A percentile compares a stretch with the other conserved stretches of the same genome.
phyloP scores from a whole-genome alignment of 1,284 basidiomycete genomes.

The Cryptococcus sp. region DNA sequence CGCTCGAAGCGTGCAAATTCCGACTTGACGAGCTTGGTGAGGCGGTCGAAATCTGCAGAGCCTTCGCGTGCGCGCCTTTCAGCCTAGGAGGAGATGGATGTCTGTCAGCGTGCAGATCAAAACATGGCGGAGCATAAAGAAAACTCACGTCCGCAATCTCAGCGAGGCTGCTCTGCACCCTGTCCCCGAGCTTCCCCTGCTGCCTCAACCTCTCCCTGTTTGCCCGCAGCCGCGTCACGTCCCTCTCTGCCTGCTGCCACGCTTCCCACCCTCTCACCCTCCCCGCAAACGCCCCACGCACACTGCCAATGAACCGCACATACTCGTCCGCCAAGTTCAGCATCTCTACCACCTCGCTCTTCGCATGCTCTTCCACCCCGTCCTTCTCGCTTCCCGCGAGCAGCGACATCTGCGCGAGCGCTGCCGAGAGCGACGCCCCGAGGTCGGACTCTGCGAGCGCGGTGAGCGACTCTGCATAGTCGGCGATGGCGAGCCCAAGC shows the following conservation, averaged over 20 bases:
- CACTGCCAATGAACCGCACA: constrained; percentile 81
- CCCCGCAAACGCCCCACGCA: constrained; percentile 79
- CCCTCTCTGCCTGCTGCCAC: constrained; percentile 75
- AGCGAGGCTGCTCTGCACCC: constrained; percentile 53
- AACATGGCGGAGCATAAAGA: background rate
- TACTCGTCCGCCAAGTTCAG: constrained; percentile 85
- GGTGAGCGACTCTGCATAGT: constrained; percentile 65
- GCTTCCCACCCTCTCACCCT: constrained; percentile 76
- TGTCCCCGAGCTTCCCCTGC: constrained; percentile 59
- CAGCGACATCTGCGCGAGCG: constrained; percentile 65
- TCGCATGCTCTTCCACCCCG: constrained; percentile 65
- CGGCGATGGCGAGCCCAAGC: constrained; percentile 62
- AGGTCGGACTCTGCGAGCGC: constrained; percentile 72
- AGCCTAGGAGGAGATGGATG: constrained; percentile 54
- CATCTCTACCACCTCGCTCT: constrained; percentile 71
- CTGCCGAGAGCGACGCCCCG: constrained; percentile 65
- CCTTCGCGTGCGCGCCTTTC: constrained; percentile 76
- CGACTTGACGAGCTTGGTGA: constrained; percentile 78
- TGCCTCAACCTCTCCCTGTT: constrained; percentile 75
- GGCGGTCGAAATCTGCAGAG: constrained; percentile 81
- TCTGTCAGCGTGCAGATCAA: background rate
- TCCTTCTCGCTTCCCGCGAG: constrained; percentile 70
- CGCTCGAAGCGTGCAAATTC: constrained; percentile 93
- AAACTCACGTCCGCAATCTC: constrained; percentile 70
- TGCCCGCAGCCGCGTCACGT: constrained; percentile 67